Evolutionary conservation across 352 stramenopile genomes (phyloP), one percentile per base, ranked within the genome.

Genomic region (Globisporangium paddicum): DNA sequence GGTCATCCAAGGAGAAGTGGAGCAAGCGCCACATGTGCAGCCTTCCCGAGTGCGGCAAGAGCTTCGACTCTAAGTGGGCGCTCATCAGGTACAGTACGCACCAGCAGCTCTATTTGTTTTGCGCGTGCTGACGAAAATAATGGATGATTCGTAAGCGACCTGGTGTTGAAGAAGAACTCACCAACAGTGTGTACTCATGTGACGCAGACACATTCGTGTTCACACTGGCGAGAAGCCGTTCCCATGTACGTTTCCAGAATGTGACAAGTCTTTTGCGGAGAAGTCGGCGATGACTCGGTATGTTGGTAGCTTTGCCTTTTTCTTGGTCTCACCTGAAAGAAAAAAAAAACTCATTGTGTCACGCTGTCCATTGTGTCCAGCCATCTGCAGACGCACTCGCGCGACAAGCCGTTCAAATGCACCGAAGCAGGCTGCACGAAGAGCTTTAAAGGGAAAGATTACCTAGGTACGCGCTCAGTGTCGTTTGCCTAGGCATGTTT

Each of bases 201-300:
- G 23, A 19, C n/a, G 11, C 58, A 92, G 86, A 55, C 87, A 96
- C 44, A 93, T 93, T 60, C 82, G 85, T 47, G 86, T 95, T 1
- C 87, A 96, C 64, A 94, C 83, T 25, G 87, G 85, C 34, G 86
- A 96, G 67, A 96, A 96, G 66, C 80, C 83, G 46, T 96, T 95
- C 51, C 75, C 79, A 14, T 96, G 87, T 44, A 90, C 81, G 21
- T 86, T 85, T 63, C 73, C 77, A 11, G 79, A 85, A 45, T 96
- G 87, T 49, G 83, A 91, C 66, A 96, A 96, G 59, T 89, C 80
- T 1, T 96, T 96, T 63, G 87, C 85, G 10, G 82, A 94, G 62
- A 96, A 96, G 62, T 92, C 87, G 21, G 79, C 81, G 30, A 93
- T 91, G 81, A 93, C 81, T 10, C 77, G 83, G 78, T 89, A 75